Conservation (phyloP, 805 yeast species). For the Teunomyces tritomae region DNA sequence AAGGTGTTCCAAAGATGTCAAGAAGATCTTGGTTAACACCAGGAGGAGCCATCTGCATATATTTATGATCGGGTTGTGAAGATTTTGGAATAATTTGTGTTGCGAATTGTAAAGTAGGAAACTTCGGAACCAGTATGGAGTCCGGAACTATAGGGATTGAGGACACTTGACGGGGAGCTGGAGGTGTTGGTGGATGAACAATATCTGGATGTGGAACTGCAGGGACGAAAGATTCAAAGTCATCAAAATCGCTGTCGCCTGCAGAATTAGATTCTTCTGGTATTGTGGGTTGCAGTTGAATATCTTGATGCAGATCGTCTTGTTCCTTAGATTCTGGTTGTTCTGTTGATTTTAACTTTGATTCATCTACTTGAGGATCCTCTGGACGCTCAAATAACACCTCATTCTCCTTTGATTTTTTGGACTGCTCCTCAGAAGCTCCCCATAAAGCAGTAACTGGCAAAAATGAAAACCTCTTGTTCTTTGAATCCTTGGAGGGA, state of each 20-base stretch:
- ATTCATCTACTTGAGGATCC: not conserved
- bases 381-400: not conserved
- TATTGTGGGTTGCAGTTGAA: not conserved
- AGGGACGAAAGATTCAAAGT: conserved; percentile 17
- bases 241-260: conserved; percentile 21
- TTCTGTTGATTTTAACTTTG: not conserved
- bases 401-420: not conserved
- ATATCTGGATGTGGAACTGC: not conserved
- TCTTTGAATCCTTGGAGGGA: not conserved
- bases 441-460: conserved; percentile 12
- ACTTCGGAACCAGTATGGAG: not conserved
- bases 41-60: conserved; percentile 4
- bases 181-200: not conserved
- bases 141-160: not conserved
- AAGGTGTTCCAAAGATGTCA: conserved; percentile 8
- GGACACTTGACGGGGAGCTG: not conserved
- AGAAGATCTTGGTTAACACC: conserved; percentile 7
- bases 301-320: not conserved
- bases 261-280: not conserved
- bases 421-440: not conserved
- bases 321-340: conserved; percentile 1
- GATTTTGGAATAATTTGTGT: not conserved
- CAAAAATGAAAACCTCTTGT: conserved; percentile 19
- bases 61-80: conserved; percentile 2
- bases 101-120: not conserved